Base-by-base conservation (phyloP, 2,329 filamentous ascomycete species). In the Pestalotiopsis sp. region DNA sequence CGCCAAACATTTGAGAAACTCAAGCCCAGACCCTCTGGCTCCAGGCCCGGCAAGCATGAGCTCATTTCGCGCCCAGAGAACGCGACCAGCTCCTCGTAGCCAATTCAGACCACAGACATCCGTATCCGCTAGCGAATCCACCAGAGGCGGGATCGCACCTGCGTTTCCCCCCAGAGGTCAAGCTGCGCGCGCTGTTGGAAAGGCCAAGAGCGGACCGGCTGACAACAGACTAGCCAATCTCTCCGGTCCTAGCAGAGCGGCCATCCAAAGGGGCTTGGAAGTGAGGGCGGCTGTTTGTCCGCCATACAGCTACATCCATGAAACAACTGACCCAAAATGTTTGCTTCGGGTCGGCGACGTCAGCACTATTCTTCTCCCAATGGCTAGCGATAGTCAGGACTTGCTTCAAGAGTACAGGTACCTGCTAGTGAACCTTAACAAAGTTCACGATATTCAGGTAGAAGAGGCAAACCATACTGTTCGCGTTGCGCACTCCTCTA, bases 321-420 rank as follows among this genome's bases (percentile, higher is more conserved):
- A 59, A 64, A 5, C 59, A 40, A 23, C 63, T 67, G 62, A 64
- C 63, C 4, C 45, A 71, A 20, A 66, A 64, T 75, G 72, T 60
- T 72, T 68, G 23, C 70, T 78, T 17, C 72, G 70, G 41, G 38
- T 73, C 40, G 67, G 68, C 60, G 68, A 73, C 31, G 58, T 75
- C 20, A 75, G 73, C 49, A 67, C 71, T 36, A 73, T 74, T 23
- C 70, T 78, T 31, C 69, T 68, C 20, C 75, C 76, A 12, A 71
- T 70, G 12, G 68, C 27, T 4, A 62, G 75, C 66, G 40, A 70
- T 7, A 38, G 70, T 11, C 69, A 71, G 3, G 45, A 71, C 1
- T 4, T 70, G 1, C 56, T 77, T 59, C 60, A 68, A 36, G 4
- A 71, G 13, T 73, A 73, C 36, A 25, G 57, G 45, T 77, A 73